Evolutionary conservation across 2,329 filamentous ascomycete species (phyloP), one percentile per base, ranked within the genome.

Genomic region (Xylaria sp.): DNA sequence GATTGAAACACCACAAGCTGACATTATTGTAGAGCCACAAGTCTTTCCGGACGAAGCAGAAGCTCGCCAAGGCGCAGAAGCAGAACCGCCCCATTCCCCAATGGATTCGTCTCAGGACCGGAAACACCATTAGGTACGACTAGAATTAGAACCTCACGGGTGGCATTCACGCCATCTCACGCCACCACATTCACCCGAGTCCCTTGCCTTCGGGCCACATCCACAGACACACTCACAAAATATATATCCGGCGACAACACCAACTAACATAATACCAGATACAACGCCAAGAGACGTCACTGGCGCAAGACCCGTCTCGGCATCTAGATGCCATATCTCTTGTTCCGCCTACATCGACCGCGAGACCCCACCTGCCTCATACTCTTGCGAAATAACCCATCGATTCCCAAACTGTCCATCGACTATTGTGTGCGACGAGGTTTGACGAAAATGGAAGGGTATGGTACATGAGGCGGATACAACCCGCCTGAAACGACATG

Each of bases 41-140:
- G 92, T 93, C 94, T 84, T 99, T 99, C 94, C 93, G 94, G 85
- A 97, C 94, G 87, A 99, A 99, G 94, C 92, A 97, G 87, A 99
- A 99, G 96, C 94, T 99, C 88, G 96, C 96, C 83, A 97, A 95
- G 90, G 96, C 96, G 84, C 95, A 98, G 90, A 98, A 97, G 91
- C 95, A 98, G 90, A 99, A 99, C 92, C 92, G 96, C 84, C 96
- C 96, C 80, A 97, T 99, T 84, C 96, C 96, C 77, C 96, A 99
- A 90, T 99, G 96, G 96, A 98, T 99, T 84, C 92, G 96, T 84
- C 91, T 99, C 82, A 92, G 95, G 85, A 98, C 96, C 81, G 92
- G 91, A 86, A 99, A 99, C 91, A 97, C 94, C 87, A 97, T 99
- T 88, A 93, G 95, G 96, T 99, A 93, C 87, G 91, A 86, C 31